Percentiles rank a stretch among this genome's conserved stretches.
Evolutionary conservation across 2,329 filamentous ascomycete genomes (phyloP).

Genomic region (Neophaeococcomyces aloes): DNA sequence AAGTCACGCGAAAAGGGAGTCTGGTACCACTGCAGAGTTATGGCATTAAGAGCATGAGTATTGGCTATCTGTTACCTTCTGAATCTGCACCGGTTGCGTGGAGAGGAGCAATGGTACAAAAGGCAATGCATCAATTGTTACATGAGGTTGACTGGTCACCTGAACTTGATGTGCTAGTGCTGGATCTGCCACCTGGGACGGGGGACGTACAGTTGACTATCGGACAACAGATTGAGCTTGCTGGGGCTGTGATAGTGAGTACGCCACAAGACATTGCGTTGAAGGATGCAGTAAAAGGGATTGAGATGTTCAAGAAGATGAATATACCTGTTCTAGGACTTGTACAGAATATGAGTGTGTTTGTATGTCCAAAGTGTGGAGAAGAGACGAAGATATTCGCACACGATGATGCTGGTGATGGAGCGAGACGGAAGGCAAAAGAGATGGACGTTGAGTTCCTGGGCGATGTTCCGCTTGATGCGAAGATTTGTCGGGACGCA

Average conservation of each 20-base stretch:
- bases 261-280: slow-evolving; percentile 90
- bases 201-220: slow-evolving; percentile 96
- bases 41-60: slow-evolving; percentile 95
- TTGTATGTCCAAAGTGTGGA: slow-evolving; percentile 67
- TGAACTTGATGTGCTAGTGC: slow-evolving; percentile 66
- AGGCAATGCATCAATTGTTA: slow-evolving; percentile 86
- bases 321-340: slow-evolving; percentile 68
- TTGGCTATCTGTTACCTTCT: slow-evolving; percentile 71
- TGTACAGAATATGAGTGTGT: slow-evolving; percentile 85
- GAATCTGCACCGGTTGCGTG: slow-evolving; percentile 79
- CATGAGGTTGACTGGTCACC: slow-evolving; percentile 79
- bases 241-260: slow-evolving; percentile 74
- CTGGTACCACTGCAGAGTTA: slow-evolving; percentile 85
- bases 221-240: slow-evolving; percentile 81
- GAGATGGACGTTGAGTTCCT: slow-evolving; percentile 68
- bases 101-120: slow-evolving; percentile 96
- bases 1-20: slow-evolving; percentile 44
- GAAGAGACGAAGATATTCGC: slow-evolving; percentile 69
- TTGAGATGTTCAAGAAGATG: slow-evolving; percentile 86
- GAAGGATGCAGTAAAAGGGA: slow-evolving; percentile 81
- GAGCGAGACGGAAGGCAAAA: slow-evolving; percentile 51
- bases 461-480: slow-evolving; percentile 80
- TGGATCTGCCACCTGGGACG: slow-evolving; percentile 88
- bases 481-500: slow-evolving; percentile 75
- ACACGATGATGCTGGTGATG: slow-evolving; percentile 16